Evolutionary conservation across 176 grass and related monocot species (phyloP), one percentile per base, ranked within the genome.

Genomic region (Panicum miliaceum): DNA sequence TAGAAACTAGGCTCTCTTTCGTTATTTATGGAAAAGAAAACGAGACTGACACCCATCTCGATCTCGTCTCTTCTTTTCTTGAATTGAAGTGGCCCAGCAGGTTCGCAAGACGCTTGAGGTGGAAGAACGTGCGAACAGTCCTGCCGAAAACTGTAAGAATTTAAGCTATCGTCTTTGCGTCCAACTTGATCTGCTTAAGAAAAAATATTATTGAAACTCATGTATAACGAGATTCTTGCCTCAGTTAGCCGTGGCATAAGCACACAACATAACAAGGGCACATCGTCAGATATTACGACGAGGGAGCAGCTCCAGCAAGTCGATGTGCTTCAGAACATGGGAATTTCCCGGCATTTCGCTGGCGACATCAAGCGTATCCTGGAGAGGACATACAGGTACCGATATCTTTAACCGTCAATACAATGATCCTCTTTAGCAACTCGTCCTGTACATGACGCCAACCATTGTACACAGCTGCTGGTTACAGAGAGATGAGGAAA

Each of bases 301-400:
- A 51, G 15, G 26, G 18, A 52, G 46, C 71, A 73, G 26, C 71
- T 73, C 46, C 26, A 73, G 73, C 51, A 56, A 22, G 58, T 97
- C 32, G 94, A 93, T 68, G 72, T 48, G 38, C 81, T 97, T 81
- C 78, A 91, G 85, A 93, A 81, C 42, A 40, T 86, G 23, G 91
- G 94, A 41, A 88, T 97, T 36, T 82, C 81, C 52, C 72, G 58
- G 14, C 88, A 85, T 81, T 97, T 93, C 56, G 43, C 56, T 27
- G 25, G 29, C 66, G 86, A 97, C 53, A 97, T 86, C 46, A 89
- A 84, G 67, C 75, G 69, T 8, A 88, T 90, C 68, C 73, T 93
- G 72, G 91, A 93, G 45, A 81, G 9, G 65, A 76, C 83, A 73
- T 90, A 93, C 82, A 90, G 82, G 87, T 91, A 60, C 3, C 22